phyloP scores from a whole-genome alignment of 768 basidiomycete species.

The Lactarius tabidus region DNA sequence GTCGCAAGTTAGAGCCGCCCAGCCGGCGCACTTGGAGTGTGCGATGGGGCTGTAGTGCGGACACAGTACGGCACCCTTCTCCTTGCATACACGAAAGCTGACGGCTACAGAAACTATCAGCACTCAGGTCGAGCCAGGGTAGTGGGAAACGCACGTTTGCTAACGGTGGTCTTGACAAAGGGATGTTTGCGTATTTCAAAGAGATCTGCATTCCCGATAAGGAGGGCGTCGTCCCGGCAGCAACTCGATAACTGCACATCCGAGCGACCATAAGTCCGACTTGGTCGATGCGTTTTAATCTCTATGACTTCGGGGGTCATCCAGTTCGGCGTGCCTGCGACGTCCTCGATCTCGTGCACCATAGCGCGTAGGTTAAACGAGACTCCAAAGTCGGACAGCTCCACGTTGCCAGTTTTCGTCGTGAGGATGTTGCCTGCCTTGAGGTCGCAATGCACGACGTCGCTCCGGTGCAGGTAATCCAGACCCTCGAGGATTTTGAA shows the following conservation, averaged over 20 bases:
- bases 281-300: constrained; percentile 87
- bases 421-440: constrained; percentile 99
- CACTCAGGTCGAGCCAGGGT: constrained; percentile 34
- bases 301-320: constrained; percentile 98
- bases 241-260: constrained; percentile 91
- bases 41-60: constrained; percentile 86
- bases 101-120: constrained; percentile 28
- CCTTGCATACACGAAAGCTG: constrained; percentile 29
- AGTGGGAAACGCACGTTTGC: constrained; percentile 63
- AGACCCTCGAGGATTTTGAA: constrained; percentile 46
- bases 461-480: constrained; percentile 87
- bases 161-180: constrained; percentile 90
- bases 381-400: constrained; percentile 96
- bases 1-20: constrained; percentile 78
- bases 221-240: constrained; percentile 86
- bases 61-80: constrained; percentile 85
- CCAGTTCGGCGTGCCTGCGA: constrained; percentile 97
- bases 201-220: constrained; percentile 59
- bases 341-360: constrained; percentile 78
- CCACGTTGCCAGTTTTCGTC: constrained; percentile 96
- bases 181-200: constrained; percentile 69
- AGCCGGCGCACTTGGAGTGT: constrained; percentile 69
- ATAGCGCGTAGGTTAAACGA: constrained; percentile 93
- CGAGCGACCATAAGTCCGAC: constrained; percentile 94
- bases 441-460: constrained; percentile 96